These are phyloP conservation scores for Zygotorulaspora sp. DNA, from an alignment of 805 yeast genomes.

Conservation along the genomic window DNA sequence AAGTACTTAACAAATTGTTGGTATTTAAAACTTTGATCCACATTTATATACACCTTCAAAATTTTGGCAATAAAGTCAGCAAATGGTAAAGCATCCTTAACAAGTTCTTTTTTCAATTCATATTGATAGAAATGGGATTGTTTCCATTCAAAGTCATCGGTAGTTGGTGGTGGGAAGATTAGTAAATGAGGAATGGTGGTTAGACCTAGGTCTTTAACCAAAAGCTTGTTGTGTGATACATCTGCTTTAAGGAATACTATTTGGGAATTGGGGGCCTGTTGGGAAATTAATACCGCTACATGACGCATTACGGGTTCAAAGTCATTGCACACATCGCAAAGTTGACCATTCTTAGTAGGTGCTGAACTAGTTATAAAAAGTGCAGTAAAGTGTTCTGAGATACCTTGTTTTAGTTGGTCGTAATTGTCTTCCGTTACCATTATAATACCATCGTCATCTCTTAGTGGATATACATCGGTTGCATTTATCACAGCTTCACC, in stretches of 20 bases:
- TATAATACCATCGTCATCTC: slow-evolving; percentile 39
- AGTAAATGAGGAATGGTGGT: slow-evolving; percentile 61
- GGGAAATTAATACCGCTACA: slow-evolving; percentile 43
- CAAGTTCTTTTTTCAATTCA: slow-evolving; percentile 28
- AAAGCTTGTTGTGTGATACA: slow-evolving; percentile 39
- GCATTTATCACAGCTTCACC: slow-evolving; percentile 6
- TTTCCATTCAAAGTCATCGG: slow-evolving; percentile 29
- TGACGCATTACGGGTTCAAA: slow-evolving; percentile 40
- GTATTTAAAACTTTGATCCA: slow-evolving; percentile 43
- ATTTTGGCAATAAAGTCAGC: slow-evolving; percentile 50
- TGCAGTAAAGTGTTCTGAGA: slow-evolving; percentile 49
- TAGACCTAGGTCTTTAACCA: slow-evolving; percentile 42
- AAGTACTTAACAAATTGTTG: slow-evolving; percentile 45
- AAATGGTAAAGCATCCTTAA: slow-evolving; percentile 42
- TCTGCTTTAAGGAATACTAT: slow-evolving; percentile 51
- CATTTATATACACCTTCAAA: slow-evolving; percentile 41
- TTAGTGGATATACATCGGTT: slow-evolving; percentile 13
- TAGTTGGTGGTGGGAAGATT: slow-evolving; percentile 51
- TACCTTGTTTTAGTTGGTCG: slow-evolving; percentile 40
- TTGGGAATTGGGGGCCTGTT: slow-evolving; percentile 40
- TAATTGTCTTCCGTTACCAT: slow-evolving; percentile 42
- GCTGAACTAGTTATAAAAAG: slow-evolving; percentile 50
- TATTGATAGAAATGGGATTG: slow-evolving; percentile 37
- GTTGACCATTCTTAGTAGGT: slow-evolving; percentile 40
- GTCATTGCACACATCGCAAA: slow-evolving; percentile 40